phyloP scores from a whole-genome alignment of 306 rosid genomes.

The Abrus pulchellus region DNA sequence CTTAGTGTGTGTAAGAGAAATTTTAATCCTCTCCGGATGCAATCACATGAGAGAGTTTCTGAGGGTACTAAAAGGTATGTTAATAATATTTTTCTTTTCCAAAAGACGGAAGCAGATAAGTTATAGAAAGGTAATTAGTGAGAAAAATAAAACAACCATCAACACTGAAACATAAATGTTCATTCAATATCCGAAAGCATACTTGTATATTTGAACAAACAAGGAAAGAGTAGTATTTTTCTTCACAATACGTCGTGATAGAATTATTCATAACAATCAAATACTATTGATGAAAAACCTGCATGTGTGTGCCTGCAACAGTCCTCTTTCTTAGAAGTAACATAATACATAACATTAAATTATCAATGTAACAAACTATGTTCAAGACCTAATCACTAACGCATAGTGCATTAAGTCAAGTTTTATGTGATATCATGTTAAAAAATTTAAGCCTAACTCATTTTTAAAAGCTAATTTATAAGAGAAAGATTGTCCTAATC shows the following conservation, averaged over 20 bases:
- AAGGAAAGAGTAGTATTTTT: neutral
- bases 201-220: neutral
- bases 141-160: neutral
- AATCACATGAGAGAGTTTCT: too few species aligned
- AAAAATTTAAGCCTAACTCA: too few species aligned
- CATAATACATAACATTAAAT: neutral
- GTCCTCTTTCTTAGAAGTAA: too few species aligned
- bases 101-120: conserved; percentile 1
- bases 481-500: too few species aligned
- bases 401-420: neutral
- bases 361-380: neutral
- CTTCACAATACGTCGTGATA: neutral
- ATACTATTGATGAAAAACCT: neutral
- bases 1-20: too few species aligned
- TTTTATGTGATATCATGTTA: neutral
- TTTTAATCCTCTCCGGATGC: too few species aligned
- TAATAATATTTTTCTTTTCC: neutral
- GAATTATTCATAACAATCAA: neutral
- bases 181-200: neutral
- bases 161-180: neutral
- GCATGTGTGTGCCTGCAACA: too few species aligned
- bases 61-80: neutral
- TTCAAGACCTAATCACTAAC: neutral
- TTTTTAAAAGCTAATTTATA: too few species aligned
- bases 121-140: neutral